Conservation (phyloP, 2,329 filamentous ascomycete species). For the Fusarium sp. region DNA sequence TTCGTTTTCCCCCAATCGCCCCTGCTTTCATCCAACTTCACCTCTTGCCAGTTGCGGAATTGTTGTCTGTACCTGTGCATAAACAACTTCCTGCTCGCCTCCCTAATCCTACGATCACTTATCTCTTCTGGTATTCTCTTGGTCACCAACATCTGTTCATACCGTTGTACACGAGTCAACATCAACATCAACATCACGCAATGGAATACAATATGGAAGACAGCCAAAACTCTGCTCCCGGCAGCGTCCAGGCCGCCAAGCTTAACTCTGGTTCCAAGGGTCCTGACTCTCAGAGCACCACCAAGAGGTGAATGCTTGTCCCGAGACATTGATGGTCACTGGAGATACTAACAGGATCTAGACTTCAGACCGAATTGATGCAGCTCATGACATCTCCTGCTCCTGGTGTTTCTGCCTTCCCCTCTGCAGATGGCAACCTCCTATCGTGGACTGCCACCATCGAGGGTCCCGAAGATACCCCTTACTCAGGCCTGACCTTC, state of each 20-base stretch:
- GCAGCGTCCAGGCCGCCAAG: conserved; percentile 72
- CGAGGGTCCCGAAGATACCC: conserved; percentile 88
- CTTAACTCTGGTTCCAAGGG: conserved; percentile 67
- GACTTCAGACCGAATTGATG: conserved; percentile 97
- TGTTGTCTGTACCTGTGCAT: conserved; percentile 31
- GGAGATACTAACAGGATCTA: conserved; percentile 54
- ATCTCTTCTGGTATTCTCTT: conserved; percentile 20
- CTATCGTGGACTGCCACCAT: conserved; percentile 96
- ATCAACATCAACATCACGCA: conserved; percentile 28
- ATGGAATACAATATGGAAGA: conserved; percentile 65
- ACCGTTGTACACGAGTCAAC: conserved; percentile 8
- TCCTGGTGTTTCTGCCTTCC: conserved; percentile 94
- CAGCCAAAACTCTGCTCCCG: conserved; percentile 75
- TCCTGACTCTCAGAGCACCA: conserved; percentile 78
- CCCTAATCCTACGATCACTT: conserved; percentile 13
- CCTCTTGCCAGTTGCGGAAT: conserved; percentile 44
- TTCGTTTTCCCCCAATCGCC: conserved; percentile 18
- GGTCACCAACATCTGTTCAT: conserved; percentile 14
- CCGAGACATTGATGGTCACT: conserved; percentile 1
- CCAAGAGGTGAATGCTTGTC: conserved; percentile 72
- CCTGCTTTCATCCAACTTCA: conserved; percentile 32
- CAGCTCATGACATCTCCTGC: conserved; percentile 96
- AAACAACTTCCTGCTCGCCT: conserved; percentile 16
- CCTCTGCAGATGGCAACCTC: conserved; percentile 88
- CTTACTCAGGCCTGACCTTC: conserved; percentile 87